A percentile compares a stretch with the other conserved stretches of the same genome.
Evolutionary conservation across 805 yeast genomes (phyloP).

Genomic region (Candida germanica): DNA sequence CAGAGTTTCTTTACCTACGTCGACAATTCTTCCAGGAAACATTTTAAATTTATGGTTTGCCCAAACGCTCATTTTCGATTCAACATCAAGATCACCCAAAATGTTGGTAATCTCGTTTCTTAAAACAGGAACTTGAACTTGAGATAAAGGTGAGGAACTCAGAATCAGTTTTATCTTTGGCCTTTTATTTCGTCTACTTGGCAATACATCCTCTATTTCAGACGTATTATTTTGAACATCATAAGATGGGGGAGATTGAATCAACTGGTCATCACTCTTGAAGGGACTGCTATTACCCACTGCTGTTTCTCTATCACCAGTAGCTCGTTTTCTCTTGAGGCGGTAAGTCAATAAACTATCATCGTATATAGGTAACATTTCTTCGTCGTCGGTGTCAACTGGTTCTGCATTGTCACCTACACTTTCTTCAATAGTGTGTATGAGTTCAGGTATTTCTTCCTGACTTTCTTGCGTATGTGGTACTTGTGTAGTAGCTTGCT

Average conservation of each 20-base stretch:
- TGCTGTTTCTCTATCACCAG: background rate
- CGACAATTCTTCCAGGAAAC: slow-evolving; percentile 47
- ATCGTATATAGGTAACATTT: slow-evolving; percentile 10
- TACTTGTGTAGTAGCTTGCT: slow-evolving; percentile 31
- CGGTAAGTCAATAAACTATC: slow-evolving; percentile 28
- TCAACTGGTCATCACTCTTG: slow-evolving; percentile 3
- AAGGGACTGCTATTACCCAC: slow-evolving; percentile 7
- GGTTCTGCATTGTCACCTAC: slow-evolving; percentile 8
- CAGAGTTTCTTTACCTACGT: slow-evolving; percentile 23
- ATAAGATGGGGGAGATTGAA: background rate
- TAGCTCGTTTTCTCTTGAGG: slow-evolving; percentile 8
- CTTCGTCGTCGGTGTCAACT: slow-evolving; percentile 14
- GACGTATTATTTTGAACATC: no score
- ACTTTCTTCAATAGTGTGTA: background rate
- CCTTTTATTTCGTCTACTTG: background rate
- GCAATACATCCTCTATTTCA: slow-evolving; percentile 4
- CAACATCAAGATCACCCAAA: slow-evolving; percentile 8
- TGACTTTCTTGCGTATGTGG: slow-evolving; percentile 22
- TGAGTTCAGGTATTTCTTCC: background rate
- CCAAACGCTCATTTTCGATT: slow-evolving; percentile 45
- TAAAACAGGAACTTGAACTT: slow-evolving; percentile 2
- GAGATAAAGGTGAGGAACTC: background rate
- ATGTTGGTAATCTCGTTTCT: slow-evolving; percentile 14
- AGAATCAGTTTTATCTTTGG: background rate
- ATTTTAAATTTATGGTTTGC: slow-evolving; percentile 46